Evolutionary conservation across 352 stramenopile genomes (phyloP), one percentile per base, ranked within the genome.

Genomic region (Phytopythium delawarense): DNA sequence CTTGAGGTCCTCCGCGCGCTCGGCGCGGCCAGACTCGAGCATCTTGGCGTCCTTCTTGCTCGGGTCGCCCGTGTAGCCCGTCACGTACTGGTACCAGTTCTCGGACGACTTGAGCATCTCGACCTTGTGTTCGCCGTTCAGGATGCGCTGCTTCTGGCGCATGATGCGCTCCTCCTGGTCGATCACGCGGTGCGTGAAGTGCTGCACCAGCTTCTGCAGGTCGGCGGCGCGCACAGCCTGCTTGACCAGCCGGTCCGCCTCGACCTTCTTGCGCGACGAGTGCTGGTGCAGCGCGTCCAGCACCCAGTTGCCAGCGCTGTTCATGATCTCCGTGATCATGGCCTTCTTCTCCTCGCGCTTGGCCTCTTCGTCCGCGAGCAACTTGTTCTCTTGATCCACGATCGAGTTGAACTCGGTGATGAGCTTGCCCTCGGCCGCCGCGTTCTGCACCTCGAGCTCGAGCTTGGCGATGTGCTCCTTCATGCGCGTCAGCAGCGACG

Each of bases 61-160:
- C 42, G 87, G 69, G 71, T 95, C 82, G 7, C 71, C 70, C 8
- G 74, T 73, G 71, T 92, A 79, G 34, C 84, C 78, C 46, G 84
- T 95, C 20, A 93, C 87, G 70, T 93, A 93, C 68, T 94, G 78
- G 71, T 89, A 95, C 87, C 87, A 95, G 74, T 92, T 94, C 72
- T 95, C 87, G 3, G 79, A 90, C 8, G 79, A 90, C 78, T 95
- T 95, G 63, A 95, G 87, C 87, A 95, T 95, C 72, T 95, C 84
- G 1, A 95, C 81, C 79, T 95, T 95, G 79, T 95, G 87, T 65
- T 95, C 87, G 61, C 87, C 82, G 64, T 94, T 92, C 18, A 95
- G 67, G 65, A 95, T 95, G 39, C 87, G 87, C 75, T 95, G 87
- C 75, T 95, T 95, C 76, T 95, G 87, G 42, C 87, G 87, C 84